Conservation (phyloP, 371 early-diverging fungal genomes). For the Rhizopus stolonifer region DNA sequence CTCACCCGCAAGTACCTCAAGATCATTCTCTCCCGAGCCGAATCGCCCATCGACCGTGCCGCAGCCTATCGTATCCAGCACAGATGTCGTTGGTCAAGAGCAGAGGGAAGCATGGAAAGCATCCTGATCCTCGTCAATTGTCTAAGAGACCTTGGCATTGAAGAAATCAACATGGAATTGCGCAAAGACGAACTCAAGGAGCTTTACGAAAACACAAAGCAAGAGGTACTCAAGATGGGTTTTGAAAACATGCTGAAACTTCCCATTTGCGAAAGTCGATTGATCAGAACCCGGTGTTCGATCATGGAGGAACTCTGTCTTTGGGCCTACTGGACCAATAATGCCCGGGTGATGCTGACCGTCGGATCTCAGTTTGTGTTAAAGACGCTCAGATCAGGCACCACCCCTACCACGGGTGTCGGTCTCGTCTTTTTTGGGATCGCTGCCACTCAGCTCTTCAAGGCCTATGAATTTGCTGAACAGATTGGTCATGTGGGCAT, state of each 20-base stretch:
- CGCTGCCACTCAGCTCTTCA: conserved; percentile 40
- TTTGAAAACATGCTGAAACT: conserved; percentile 31
- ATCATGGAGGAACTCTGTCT: conserved; percentile 47
- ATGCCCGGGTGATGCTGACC: conserved; percentile 31
- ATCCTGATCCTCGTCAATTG: conserved; percentile 38
- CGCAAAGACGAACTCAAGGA: conserved; percentile 21
- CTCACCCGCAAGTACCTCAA: conserved; percentile 24
- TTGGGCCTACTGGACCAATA: conserved; percentile 45
- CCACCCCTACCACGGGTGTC: conserved; percentile 43
- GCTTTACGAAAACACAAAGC: conserved; percentile 30
- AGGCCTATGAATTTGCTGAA: conserved; percentile 43
- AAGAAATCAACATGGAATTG: conserved; percentile 28
- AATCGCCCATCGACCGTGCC: conserved; percentile 43
- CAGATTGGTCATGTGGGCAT: conserved; percentile 45
- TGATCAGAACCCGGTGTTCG: conserved; percentile 39
- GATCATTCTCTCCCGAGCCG: conserved; percentile 36
- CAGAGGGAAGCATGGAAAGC: conserved; percentile 29
- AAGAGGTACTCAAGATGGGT: conserved; percentile 34
- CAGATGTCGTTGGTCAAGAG: conserved; percentile 35
- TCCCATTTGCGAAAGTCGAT: conserved; percentile 36
- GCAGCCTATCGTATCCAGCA: conserved; percentile 46
- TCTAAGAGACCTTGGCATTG: conserved; percentile 39
- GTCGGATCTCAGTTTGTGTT: conserved; percentile 31
- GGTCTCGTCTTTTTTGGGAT: conserved; percentile 49
- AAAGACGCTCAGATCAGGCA: conserved; percentile 40